Base-by-base conservation (phyloP, 352 stramenopile species). In the Globisporangium nagaii region DNA sequence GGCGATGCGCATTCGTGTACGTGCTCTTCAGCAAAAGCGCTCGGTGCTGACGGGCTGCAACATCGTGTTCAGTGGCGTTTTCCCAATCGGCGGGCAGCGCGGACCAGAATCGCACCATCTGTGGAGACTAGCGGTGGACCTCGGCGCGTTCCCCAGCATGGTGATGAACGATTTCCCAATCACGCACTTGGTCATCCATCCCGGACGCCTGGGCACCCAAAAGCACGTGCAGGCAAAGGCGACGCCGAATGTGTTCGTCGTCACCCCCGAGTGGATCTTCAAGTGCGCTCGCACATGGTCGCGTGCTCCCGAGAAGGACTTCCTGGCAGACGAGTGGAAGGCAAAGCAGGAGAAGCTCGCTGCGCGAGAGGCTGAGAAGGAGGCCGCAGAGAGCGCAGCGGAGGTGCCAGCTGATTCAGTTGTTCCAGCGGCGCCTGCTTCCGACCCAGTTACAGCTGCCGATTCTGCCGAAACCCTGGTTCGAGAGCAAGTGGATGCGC, bases 181-280 rank as follows among this genome's bases (percentile, higher is more conserved):
- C 39, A 94, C 84, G n/a, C 84, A 94, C 56, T 67, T 94, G 50
- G 79, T 92, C 24, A 92, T 94, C 31, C 79, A 94, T 42, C 84
- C 84, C 25, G 77, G 75, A 8, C 77, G 84, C 3, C 66, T 94
- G 22, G 84, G 83, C 34, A 92, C 84, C 13, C 78, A 90, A 48
- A 94, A 94, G 49, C 79, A 92, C 48, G 67, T 81, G 34, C 75
- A 94, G 73, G 81, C 79, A 10, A 79, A 79, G 49, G 68, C 54
- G 22, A 88, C 81, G 58, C 58, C 75, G 10, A 70, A 72, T 24
- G 75, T 88, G 35, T 48, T 75, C 10, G 71, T 92, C 20, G 81
- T 94, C 15, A 86, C 73, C 1, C 81, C 81, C 0, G 81, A 94
- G 34, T 94, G 84, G 84, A 76, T 94, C 48, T 59, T 92, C 10